Evolutionary conservation across 176 grass and related monocot genomes (phyloP), one percentile per base, ranked within the genome.

Genomic region (Oryza nivara): DNA sequence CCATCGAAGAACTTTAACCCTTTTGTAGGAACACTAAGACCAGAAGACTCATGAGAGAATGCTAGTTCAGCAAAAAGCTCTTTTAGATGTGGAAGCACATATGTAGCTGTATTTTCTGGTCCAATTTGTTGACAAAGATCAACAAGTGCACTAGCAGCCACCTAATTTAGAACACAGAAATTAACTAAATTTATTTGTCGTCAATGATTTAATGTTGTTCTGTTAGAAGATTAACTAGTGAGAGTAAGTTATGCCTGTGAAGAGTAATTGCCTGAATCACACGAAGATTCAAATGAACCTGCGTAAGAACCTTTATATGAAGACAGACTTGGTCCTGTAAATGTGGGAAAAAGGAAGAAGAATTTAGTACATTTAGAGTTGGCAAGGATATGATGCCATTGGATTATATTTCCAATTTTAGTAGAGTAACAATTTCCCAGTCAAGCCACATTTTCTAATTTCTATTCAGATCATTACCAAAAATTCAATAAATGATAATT

Each of bases 1-100:
- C 61, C 70, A 61, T 92, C 75, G 34, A 66, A 88, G 73, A 88
- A 77, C 72, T 88, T 92, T 25, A 82, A 68, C 20, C 88, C 84
- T 84, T 88, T 90, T 47, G 23, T 45, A 70, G 74, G 61, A 65
- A 75, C 73, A 19, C 16, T 92, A 89, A 86, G 38, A 68, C 80
- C 73, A 72, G 84, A 86, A 75, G 80, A 52, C 26, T 81, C 73
- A 0, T 92, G 85, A 80, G 86, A 90, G 85, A 95, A 98, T 28
- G 95, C 92, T 60, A 95, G 69, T 87, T 95, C 92, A 77, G 89
- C 85, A 95, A 98, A 95, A 82, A 98, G 83, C 36, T 90, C 88
- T 68, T 88, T 95, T 49, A 98, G 83, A 81, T 92, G 85, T 45
- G 91, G 92, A 85, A 98, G 84, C 78, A 93, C 75, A 93, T 92